Base-by-base conservation (phyloP, 805 yeast species). In the Gaillardinia entomophila region DNA sequence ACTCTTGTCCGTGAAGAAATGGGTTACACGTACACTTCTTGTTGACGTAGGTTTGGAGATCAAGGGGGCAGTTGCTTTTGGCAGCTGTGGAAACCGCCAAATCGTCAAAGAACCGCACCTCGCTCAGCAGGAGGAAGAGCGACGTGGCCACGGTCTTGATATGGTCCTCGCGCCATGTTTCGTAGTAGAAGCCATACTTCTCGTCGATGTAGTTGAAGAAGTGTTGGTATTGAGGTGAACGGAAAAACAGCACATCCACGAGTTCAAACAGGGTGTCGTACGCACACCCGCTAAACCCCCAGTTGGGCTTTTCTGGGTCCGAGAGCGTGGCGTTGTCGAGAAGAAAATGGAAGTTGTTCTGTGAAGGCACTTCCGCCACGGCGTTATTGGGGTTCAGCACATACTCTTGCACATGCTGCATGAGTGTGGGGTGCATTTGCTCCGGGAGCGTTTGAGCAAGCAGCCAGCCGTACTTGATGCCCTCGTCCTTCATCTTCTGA, bases 141-240 rank as follows among this genome's bases (percentile, higher is more conserved):
- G 45, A 34, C 7, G 39, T 30, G 4, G 41, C 43, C 11, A 41
- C 29, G 3, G 48, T 43, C 27, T 39, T 43, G 14, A 43, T 27
- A 4, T 28, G 30, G 6, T 38, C 35, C 24, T 43, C 48, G 16
- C 40, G 24, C 48, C 48, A 43, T 6, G 37, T 39, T 15, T 35
- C 34, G 25, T 34, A 40, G 23, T 36, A 30, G 16, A 39, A 20
- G 13, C 42, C 38, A n/a, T 36, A 28, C n/a, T 32, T 14, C 3
- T 18, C 16, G 13, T 41, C 46, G 5, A 43, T 16, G 27, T 31
- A 31, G 18, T 43, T 31, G 28, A 41, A 32, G 30, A 39, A 38
- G 12, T 34, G 35, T 16, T 25, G 40, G 19, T 41, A 41, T 27
- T 39, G 36, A 6, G 29, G 20, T 12, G 42, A 33, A 12, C 24